Conservation (phyloP, 2,329 filamentous ascomycete species). For the Elsinoe arachidis region DNA sequence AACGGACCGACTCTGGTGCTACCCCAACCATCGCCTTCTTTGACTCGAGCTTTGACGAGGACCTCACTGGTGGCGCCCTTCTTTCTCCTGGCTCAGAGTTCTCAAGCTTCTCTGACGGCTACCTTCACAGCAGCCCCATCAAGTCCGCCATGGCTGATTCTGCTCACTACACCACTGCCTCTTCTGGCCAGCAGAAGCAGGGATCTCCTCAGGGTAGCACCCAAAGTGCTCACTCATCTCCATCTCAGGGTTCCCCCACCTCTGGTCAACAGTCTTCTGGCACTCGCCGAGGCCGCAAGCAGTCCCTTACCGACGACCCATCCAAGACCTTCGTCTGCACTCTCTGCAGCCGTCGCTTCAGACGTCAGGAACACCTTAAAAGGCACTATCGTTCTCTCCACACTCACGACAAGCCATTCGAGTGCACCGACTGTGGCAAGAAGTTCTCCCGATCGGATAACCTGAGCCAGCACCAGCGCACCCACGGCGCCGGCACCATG, state of each 20-base stretch:
- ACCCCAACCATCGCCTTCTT: constrained; percentile 70
- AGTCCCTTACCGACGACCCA: constrained; percentile 93
- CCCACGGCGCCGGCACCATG: constrained; percentile 81
- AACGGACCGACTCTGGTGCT: constrained; percentile 51
- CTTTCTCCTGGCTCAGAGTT: constrained; percentile 18
- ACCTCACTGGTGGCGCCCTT: constrained; percentile 27
- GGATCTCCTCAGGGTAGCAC: constrained; percentile 38
- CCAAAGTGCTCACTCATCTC: constrained; percentile 20
- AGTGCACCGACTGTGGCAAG: constrained; percentile 96
- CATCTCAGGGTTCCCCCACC: constrained; percentile 11
- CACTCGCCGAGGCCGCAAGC: constrained; percentile 93
- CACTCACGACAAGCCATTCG: constrained; percentile 97
- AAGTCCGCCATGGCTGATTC: constrained; percentile 29
- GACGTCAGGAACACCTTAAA: constrained; percentile 96
- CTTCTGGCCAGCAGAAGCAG: constrained; percentile 34
- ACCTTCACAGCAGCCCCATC: constrained; percentile 10
- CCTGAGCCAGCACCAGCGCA: constrained; percentile 88
- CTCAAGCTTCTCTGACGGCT: constrained; percentile 15
- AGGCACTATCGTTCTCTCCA: constrained; percentile 97
- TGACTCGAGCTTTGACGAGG: constrained; percentile 66
- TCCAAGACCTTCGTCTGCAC: constrained; percentile 98
- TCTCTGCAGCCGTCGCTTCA: constrained; percentile 92
- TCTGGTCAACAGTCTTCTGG: constrained; percentile 43
- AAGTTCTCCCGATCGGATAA: constrained; percentile 98
- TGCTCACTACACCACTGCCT: constrained; percentile 36